phyloP scores from a whole-genome alignment of 768 basidiomycete species.

The Dentipellis fragilis region DNA sequence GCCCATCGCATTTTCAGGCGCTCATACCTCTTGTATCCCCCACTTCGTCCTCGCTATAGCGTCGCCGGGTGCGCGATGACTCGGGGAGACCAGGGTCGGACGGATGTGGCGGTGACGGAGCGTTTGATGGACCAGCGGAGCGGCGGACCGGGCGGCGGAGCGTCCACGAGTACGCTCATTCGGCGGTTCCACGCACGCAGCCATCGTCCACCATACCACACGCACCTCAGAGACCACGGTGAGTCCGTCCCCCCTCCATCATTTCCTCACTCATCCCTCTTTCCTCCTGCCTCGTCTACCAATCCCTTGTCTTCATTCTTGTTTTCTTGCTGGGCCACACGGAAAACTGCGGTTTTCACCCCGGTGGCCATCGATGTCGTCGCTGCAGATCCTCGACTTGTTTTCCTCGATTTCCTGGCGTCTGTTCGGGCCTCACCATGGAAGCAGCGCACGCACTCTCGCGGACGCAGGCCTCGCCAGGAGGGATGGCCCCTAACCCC shows the following conservation, averaged over 20 bases:
- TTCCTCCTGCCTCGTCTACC: background rate
- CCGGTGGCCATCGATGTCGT: background rate
- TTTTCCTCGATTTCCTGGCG: background rate
- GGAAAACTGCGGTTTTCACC: background rate
- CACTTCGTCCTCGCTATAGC: too few relatives aligned
- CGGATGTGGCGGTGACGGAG: too few relatives aligned
- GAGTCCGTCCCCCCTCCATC: background rate
- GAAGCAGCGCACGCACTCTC: background rate
- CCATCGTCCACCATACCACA: background rate
- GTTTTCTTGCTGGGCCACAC: background rate
- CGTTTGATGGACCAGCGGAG: background rate
- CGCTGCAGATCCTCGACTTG: background rate
- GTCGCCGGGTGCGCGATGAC: too few relatives aligned
- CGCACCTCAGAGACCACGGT: constrained; percentile 1
- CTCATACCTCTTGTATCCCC: too few relatives aligned
- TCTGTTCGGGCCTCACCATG: background rate
- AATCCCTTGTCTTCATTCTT: background rate
- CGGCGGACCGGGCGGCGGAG: too few relatives aligned
- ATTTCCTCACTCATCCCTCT: background rate
- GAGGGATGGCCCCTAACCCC: background rate
- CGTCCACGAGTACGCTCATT: background rate
- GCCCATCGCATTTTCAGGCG: too few relatives aligned
- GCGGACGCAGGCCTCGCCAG: background rate
- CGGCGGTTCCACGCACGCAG: background rate
- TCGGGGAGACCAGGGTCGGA: too few relatives aligned